Conservation (phyloP, 176 grass and related monocot species). For the Cenchrus americanus region DNA sequence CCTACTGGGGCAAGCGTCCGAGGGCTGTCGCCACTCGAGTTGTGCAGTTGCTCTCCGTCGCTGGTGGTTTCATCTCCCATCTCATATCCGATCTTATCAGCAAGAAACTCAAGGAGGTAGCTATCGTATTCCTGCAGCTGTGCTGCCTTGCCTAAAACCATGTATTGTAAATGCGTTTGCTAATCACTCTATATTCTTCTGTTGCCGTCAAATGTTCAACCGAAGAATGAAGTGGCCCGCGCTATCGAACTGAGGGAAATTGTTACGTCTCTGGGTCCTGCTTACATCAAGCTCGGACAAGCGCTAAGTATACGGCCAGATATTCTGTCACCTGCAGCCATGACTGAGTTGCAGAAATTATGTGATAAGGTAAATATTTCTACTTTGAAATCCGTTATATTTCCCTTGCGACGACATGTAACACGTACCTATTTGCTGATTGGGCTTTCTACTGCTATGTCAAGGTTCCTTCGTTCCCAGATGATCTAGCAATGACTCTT, state of each 20-base stretch:
- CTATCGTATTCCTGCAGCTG: neutral
- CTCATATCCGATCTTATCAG: slow-evolving; percentile 77
- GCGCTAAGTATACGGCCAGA: slow-evolving; percentile 92
- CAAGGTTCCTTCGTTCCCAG: slow-evolving; percentile 93
- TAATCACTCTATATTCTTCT: slow-evolving; percentile 15
- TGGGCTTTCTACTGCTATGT: neutral
- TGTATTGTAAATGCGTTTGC: neutral
- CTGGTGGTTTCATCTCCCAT: slow-evolving; percentile 89
- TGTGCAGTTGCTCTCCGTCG: slow-evolving; percentile 84
- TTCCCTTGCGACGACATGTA: neutral
- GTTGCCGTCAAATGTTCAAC: neutral
- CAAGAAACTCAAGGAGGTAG: slow-evolving; percentile 91
- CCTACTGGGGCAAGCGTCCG: slow-evolving; percentile 82
- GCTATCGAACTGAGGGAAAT: slow-evolving; percentile 97
- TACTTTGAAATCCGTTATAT: neutral
- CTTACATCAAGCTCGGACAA: slow-evolving; percentile 96
- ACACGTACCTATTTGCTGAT: neutral
- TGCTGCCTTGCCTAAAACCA: neutral
- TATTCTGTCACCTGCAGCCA: slow-evolving; percentile 91
- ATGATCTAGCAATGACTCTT: slow-evolving; percentile 91
- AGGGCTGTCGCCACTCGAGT: slow-evolving; percentile 75
- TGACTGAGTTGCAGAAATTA: slow-evolving; percentile 91
- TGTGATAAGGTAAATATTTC: slow-evolving; percentile 75
- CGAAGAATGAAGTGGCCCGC: slow-evolving; percentile 78
- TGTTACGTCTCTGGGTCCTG: slow-evolving; percentile 91